Base-by-base conservation (phyloP, 371 early-diverging fungal species). In the Syncephalastrum monosporum region DNA sequence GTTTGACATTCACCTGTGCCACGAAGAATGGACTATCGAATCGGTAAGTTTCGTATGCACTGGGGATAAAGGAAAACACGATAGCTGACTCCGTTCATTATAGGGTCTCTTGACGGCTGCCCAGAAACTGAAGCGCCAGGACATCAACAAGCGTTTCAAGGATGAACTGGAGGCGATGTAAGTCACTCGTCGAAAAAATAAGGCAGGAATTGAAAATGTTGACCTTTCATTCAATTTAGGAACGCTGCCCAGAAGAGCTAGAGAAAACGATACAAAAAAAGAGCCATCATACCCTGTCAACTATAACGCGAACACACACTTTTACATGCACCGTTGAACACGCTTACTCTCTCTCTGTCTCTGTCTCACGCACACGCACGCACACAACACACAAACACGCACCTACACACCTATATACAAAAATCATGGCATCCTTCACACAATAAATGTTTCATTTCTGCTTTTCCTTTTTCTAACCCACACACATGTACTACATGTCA, bases 1-100 rank as follows among this genome's bases (percentile, higher is more conserved):
- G 29, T 71, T 81, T 55, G 83, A 72, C 53, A 69, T 94, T 33
- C 63, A 77, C 53, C 56, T 97, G 38, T 79, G 74, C 56, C 61
- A 61, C 1, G 92, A 90, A 50, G 87, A 89, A 68, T 95, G 94
- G 93, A 91, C 91, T 3, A 83, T 90, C 1, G 86, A 92, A 65
- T 87, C 86, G 59, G 90, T 66, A 62, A 61, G 38, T 33, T 33
- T 33, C 2, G 42, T 0, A 33, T 27, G 21, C 21, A 21, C 21
- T 21, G 21, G 21, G 21, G 17, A 41, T 27, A 0, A 5, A 4
- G 27, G 4, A 29, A 25, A 29, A 15, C 2, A 33, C 17, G 17
- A 15, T 33, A 12, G 38, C 38, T 33, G 25, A 33, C 45, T 42
- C 16, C 1, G 44, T 17, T 10, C 2, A 21, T 45, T 7, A 52